These are phyloP conservation scores for Fusarium avenaceum DNA, from an alignment of 2,329 filamentous ascomycete species.

Conservation along the genomic window DNA sequence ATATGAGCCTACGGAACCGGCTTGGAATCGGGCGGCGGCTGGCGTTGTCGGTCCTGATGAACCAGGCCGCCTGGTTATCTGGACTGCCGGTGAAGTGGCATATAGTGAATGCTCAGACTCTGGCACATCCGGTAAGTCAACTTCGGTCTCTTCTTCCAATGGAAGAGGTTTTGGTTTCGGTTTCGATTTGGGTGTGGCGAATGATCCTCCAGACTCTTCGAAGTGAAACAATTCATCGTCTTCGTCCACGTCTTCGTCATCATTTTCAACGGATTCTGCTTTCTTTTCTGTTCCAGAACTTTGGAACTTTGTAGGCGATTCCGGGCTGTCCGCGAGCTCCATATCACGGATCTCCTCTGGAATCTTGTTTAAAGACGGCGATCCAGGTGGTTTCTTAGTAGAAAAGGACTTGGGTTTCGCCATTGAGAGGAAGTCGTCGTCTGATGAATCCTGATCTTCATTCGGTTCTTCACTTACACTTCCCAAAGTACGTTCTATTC, in stretches of 20 bases:
- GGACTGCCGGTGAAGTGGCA: conserved; percentile 61
- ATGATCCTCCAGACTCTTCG: conserved; percentile 58
- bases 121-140: conserved; percentile 48
- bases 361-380: conserved; percentile 31
- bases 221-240: conserved; percentile 63
- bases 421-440: conserved; percentile 59
- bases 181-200: conserved; percentile 48
- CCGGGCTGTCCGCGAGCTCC: conserved; percentile 9
- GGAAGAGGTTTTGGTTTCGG: conserved; percentile 44
- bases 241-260: conserved; percentile 36
- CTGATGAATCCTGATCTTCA: conserved; percentile 53
- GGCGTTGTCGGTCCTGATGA: conserved; percentile 51
- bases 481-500: conserved; percentile 37
- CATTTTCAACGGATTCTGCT: conserved; percentile 8
- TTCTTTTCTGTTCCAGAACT: conserved; percentile 1
- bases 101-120: conserved; percentile 51
- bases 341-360: conserved; percentile 15
- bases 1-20: conserved; percentile 66
- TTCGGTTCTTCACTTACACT: conserved; percentile 49
- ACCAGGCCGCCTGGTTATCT: conserved; percentile 53
- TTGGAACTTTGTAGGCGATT: conserved; percentile 19
- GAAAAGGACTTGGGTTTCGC: conserved; percentile 53
- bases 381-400: conserved; percentile 46
- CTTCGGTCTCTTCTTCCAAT: conserved; percentile 54
- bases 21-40: conserved; percentile 53